These are phyloP conservation scores for Microglena sp. DNA, from an alignment of 139 green algal species.

Conservation along the genomic window DNA sequence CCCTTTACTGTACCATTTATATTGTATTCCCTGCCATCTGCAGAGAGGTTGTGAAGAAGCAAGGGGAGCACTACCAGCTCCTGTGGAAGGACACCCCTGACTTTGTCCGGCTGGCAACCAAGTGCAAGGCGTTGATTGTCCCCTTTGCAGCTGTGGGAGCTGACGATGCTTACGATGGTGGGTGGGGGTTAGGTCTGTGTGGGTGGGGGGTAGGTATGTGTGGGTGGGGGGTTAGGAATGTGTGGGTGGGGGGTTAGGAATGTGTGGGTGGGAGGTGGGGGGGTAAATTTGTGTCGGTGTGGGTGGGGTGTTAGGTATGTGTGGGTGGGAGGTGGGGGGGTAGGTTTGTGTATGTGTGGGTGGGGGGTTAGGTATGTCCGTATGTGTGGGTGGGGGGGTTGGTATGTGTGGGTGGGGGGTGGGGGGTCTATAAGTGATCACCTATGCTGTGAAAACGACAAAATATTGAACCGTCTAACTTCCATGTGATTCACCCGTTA, in stretches of 20 bases:
- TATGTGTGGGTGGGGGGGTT: not conserved
- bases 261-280: not conserved
- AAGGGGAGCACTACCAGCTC: conserved; percentile 65
- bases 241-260: not conserved
- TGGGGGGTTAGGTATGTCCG: not conserved
- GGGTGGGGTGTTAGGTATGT: not conserved
- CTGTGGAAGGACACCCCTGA: conserved; percentile 64
- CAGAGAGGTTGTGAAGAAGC: conserved; percentile 28
- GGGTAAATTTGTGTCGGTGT: not conserved
- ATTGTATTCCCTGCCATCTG: too few species aligned
- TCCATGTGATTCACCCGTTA: too few species aligned
- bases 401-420: not conserved
- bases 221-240: not conserved
- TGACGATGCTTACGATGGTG: conserved; percentile 51
- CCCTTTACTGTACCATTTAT: too few species aligned
- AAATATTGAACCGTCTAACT: too few species aligned
- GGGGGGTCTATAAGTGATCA: too few species aligned
- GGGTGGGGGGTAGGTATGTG: not conserved
- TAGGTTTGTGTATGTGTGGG: not conserved
- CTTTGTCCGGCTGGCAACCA: conserved; percentile 70
- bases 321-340: not conserved
- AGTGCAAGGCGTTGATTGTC: conserved; percentile 60
- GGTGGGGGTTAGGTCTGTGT: not conserved
- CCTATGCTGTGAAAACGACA: too few species aligned
- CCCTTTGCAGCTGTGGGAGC: conserved; percentile 64